A percentile compares a stretch with the other conserved stretches of the same genome.
Evolutionary conservation across 805 yeast genomes (phyloP).

Genomic region (Candida vartiovaarae): DNA sequence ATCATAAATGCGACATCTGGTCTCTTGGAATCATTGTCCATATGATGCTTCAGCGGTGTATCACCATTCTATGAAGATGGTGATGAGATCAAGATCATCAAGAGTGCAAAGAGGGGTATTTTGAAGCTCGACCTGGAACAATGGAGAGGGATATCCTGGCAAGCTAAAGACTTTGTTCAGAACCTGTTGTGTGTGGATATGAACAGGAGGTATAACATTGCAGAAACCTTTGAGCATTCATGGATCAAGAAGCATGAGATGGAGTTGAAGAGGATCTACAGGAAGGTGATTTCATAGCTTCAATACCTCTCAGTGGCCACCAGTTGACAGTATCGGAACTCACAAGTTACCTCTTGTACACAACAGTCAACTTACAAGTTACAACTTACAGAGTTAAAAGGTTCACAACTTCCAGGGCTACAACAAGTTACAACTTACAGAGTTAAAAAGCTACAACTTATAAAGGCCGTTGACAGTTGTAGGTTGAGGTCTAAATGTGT

Average conservation of each 20-base stretch:
- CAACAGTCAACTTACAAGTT: too few relatives aligned
- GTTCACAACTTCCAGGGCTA: too few relatives aligned
- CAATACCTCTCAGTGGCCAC: too few relatives aligned
- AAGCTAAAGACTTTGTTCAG: conserved; percentile 41
- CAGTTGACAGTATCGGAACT: too few relatives aligned
- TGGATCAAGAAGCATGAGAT: conserved; percentile 41
- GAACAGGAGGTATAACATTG: conserved; percentile 29
- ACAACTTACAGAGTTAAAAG: too few relatives aligned
- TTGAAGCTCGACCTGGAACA: conserved; percentile 31
- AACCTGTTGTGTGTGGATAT: conserved; percentile 34
- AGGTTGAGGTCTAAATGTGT: too few relatives aligned
- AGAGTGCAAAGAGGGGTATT: conserved; percentile 34
- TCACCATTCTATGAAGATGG: conserved; percentile 56
- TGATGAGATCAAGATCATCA: conserved; percentile 33
- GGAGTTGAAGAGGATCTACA: conserved; percentile 32
- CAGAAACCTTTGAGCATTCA: conserved; percentile 33
- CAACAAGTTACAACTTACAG: too few relatives aligned
- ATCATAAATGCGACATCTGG: conserved; percentile 60
- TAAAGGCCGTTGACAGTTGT: too few relatives aligned
- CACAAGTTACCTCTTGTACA: too few relatives aligned
- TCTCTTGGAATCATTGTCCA: conserved; percentile 57
- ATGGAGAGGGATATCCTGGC: conserved; percentile 35
- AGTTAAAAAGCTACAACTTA: too few relatives aligned
- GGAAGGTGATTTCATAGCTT: conserved; percentile 15
- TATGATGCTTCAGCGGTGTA: conserved; percentile 52